These are phyloP conservation scores for Lojkania enalia DNA, from an alignment of 2,329 filamentous ascomycete species.

Conservation along the genomic window DNA sequence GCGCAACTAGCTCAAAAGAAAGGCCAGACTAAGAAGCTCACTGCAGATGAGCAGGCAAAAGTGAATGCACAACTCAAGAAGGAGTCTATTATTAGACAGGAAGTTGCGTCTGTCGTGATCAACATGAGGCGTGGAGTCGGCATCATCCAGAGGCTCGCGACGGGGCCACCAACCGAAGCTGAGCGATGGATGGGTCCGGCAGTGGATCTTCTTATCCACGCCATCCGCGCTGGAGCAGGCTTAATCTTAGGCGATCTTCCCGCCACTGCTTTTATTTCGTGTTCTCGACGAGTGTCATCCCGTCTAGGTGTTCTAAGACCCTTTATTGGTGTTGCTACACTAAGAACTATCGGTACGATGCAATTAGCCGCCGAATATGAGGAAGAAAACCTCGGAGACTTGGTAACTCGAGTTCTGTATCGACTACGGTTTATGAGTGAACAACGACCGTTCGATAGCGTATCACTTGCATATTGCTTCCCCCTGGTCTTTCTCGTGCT, in stretches of 20 bases:
- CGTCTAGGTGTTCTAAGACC: slow-evolving; percentile 76
- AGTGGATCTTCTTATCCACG: slow-evolving; percentile 70
- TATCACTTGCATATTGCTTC: slow-evolving; percentile 84
- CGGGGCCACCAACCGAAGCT: slow-evolving; percentile 85
- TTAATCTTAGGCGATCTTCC: slow-evolving; percentile 80
- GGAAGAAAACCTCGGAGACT: slow-evolving; percentile 75
- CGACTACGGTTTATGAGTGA: slow-evolving; percentile 87
- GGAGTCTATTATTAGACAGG: slow-evolving; percentile 75
- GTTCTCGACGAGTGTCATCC: slow-evolving; percentile 72
- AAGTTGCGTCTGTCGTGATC: slow-evolving; percentile 70
- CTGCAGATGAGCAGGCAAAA: slow-evolving; percentile 83
- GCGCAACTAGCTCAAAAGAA: slow-evolving; percentile 90
- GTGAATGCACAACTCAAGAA: slow-evolving; percentile 89
- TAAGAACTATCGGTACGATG: slow-evolving; percentile 75
- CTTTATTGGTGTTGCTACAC: slow-evolving; percentile 85
- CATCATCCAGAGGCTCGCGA: slow-evolving; percentile 79
- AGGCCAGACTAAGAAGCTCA: slow-evolving; percentile 87
- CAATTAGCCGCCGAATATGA: slow-evolving; percentile 72
- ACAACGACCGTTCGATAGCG: slow-evolving; percentile 88
- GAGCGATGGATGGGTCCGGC: slow-evolving; percentile 85
- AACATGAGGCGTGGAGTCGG: slow-evolving; percentile 81
- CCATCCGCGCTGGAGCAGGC: slow-evolving; percentile 78
- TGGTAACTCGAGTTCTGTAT: slow-evolving; percentile 88
- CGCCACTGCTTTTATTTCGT: slow-evolving; percentile 76
- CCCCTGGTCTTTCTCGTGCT: slow-evolving; percentile 81